phyloP scores from a whole-genome alignment of 179 eudicot genomes.

The Dionaea muscipula region DNA sequence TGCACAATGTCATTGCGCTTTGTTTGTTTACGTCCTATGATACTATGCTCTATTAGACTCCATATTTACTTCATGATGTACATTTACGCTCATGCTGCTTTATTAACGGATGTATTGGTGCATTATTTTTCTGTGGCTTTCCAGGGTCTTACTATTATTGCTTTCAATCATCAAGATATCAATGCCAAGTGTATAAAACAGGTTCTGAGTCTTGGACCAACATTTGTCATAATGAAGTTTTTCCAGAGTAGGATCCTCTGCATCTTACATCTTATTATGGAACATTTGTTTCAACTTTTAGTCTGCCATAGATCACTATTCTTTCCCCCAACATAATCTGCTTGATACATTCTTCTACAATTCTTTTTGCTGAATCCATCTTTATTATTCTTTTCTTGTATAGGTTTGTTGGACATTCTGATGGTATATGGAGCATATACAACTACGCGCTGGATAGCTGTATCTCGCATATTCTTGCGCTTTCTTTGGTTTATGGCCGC shows the following conservation, averaged over 20 bases:
- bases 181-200: conserved; percentile 39
- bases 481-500: conserved; percentile 61
- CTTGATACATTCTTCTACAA: conserved; percentile 1
- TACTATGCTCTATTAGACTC: not conserved
- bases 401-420: conserved; percentile 79
- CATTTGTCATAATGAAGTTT: conserved; percentile 88
- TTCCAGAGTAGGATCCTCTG: conserved; percentile 48
- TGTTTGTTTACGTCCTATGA: not conserved
- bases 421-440: conserved; percentile 98
- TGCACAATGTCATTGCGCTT: not conserved
- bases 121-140: conserved; percentile 12
- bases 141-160: conserved; percentile 76
- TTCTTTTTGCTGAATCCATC: conserved; percentile 2
- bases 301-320: not conserved
- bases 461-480: conserved; percentile 70
- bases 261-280: not conserved
- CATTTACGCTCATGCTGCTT: not conserved
- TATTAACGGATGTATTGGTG: not conserved
- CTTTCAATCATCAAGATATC: conserved; percentile 45
- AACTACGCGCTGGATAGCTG: conserved; percentile 65
- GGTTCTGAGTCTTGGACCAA: conserved; percentile 95
- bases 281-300: not conserved
- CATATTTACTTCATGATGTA: too few species aligned
- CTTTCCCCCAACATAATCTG: not conserved
- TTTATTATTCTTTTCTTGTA: conserved; percentile 6